Conservation (phyloP, 768 basidiomycete genomes). For the Rhodosporidiobolus odoratus region DNA sequence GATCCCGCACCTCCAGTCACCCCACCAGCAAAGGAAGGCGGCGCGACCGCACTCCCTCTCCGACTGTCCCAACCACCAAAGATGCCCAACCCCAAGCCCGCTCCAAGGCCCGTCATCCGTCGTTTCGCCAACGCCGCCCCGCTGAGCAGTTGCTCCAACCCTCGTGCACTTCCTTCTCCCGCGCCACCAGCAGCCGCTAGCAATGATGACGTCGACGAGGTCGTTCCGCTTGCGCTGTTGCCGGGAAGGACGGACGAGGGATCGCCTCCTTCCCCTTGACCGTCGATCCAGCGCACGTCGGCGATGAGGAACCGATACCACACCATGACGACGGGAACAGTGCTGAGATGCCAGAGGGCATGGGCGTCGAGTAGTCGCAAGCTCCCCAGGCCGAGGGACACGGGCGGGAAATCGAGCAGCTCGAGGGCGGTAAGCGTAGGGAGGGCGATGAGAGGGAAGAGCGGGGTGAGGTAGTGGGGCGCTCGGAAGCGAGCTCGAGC, state of each 20-base stretch:
- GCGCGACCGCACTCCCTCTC: background rate
- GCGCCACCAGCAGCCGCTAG: background rate
- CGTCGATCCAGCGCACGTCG: conserved; percentile 54
- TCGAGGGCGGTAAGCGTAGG: conserved; percentile 73
- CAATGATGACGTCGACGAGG: background rate
- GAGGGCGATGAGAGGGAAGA: conserved; percentile 59
- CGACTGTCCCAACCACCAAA: background rate
- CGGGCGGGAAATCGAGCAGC: conserved; percentile 77
- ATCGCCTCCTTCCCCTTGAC: conserved; percentile 21
- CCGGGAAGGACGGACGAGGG: conserved; percentile 2
- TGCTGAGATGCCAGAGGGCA: conserved; percentile 84
- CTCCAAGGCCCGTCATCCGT: background rate
- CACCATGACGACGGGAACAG: conserved; percentile 64
- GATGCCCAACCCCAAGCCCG: conserved; percentile 5
- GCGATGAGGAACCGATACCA: conserved; percentile 83
- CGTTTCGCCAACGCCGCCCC: conserved; percentile 2
- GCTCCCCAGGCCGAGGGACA: conserved; percentile 48
- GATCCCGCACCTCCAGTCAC: too few relatives aligned
- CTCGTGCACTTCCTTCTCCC: background rate
- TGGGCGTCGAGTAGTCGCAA: conserved; percentile 78
- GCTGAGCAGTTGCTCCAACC: background rate
- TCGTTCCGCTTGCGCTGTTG: background rate
- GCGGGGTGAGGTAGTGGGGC: conserved; percentile 39
- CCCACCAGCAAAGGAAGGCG: too few relatives aligned
- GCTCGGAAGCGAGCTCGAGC: conserved; percentile 48